These are phyloP conservation scores for Tetrapyrgos nigripes DNA, from an alignment of 1,284 basidiomycete species.

Conservation along the genomic window DNA sequence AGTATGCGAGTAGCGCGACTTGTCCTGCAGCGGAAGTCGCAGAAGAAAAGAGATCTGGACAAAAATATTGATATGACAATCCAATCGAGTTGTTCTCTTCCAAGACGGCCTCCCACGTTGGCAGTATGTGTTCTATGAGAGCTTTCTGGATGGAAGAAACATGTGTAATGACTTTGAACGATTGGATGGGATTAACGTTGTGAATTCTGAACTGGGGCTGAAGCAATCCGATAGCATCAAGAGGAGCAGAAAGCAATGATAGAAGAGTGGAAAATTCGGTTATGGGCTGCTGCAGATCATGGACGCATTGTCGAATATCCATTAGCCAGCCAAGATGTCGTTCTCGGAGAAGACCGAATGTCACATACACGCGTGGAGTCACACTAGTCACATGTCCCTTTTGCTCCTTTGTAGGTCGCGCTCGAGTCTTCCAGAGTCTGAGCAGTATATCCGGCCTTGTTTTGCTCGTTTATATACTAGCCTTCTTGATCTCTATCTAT, in stretches of 20 bases:
- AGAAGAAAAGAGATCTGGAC: constrained; percentile 65
- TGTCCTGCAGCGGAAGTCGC: constrained; percentile 55
- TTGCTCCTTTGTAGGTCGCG: background rate
- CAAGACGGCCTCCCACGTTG: constrained; percentile 72
- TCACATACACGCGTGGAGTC: constrained; percentile 4
- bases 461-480: no score
- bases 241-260: constrained; percentile 60
- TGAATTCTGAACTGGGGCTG: constrained; percentile 56
- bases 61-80: constrained; percentile 71
- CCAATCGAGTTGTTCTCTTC: constrained; percentile 49
- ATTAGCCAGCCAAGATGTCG: constrained; percentile 29
- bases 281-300: constrained; percentile 58
- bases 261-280: constrained; percentile 57
- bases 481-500: background rate
- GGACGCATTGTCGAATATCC: constrained; percentile 52
- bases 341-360: background rate
- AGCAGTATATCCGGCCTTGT: no score
- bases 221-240: constrained; percentile 61
- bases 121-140: constrained; percentile 68
- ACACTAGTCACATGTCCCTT: background rate
- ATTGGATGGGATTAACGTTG: constrained; percentile 41
- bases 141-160: constrained; percentile 65
- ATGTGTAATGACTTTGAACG: constrained; percentile 50
- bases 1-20: constrained; percentile 65
- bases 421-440: no score